A percentile compares a stretch with the other conserved stretches of the same genome.
These are phyloP conservation scores for Colletotrichum abscissum DNA, from an alignment of 2,329 filamentous ascomycete genomes.

Conservation along the genomic window DNA sequence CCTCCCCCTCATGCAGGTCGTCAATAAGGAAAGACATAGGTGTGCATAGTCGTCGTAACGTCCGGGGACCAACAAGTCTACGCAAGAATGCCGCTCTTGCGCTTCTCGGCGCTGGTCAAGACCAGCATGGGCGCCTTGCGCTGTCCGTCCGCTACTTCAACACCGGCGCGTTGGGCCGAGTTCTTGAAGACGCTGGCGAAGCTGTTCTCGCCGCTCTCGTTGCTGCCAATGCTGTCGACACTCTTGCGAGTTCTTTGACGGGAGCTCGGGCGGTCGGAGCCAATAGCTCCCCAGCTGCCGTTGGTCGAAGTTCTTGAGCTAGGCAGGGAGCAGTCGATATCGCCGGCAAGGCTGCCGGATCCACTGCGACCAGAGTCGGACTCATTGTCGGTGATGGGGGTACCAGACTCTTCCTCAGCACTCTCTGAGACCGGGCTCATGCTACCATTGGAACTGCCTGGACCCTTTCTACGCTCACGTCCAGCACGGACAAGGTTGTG, in stretches of 20 bases:
- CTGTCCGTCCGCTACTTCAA: constrained; percentile 70
- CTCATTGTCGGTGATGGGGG: constrained; percentile 78
- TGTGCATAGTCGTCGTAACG: constrained; percentile 37
- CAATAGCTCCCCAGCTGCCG: constrained; percentile 81
- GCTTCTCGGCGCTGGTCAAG: constrained; percentile 89
- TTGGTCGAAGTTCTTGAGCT: constrained; percentile 83
- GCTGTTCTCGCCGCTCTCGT: constrained; percentile 65
- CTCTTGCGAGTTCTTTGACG: constrained; percentile 73
- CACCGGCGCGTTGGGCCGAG: constrained; percentile 61
- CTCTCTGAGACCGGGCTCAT: constrained; percentile 92
- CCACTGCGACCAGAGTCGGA: constrained; percentile 78
- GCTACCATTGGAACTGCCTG: constrained; percentile 77
- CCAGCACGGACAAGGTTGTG: constrained; percentile 92
- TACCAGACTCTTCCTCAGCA: constrained; percentile 70
- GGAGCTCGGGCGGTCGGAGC: constrained; percentile 83
- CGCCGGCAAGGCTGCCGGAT: constrained; percentile 84
- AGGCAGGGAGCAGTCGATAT: constrained; percentile 73
- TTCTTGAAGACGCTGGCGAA: constrained; percentile 76
- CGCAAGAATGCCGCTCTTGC: constrained; percentile 70
- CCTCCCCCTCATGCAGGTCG: constrained; percentile 33
- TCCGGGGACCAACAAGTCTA: constrained; percentile 25
- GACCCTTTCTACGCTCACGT: constrained; percentile 84
- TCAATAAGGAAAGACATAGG: constrained; percentile 37
- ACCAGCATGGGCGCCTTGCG: constrained; percentile 90
- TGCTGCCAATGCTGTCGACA: constrained; percentile 74